A percentile compares a stretch with the other conserved stretches of the same genome.
Conservation (phyloP, 208 protist species). For the Wallacemonas sp. region DNA sequence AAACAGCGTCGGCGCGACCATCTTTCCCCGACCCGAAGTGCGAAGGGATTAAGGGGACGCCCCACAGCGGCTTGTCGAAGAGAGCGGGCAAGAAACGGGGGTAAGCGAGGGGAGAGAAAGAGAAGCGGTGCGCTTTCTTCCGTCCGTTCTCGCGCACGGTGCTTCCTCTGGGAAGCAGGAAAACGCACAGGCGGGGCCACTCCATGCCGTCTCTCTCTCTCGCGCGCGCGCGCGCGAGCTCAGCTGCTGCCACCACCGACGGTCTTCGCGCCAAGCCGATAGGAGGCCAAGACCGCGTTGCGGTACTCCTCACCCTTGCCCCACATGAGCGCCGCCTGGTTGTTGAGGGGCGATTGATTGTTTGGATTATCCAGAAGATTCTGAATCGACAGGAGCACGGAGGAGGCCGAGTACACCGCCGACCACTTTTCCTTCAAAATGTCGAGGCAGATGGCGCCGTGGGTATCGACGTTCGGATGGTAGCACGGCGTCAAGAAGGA, state of each 20-base stretch:
- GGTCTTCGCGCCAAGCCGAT: conserved; percentile 21
- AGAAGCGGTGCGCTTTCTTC: no score
- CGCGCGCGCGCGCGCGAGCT: no score
- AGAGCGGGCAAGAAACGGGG: no score
- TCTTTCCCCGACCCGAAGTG: no score
- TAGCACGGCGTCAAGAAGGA: conserved; percentile 94
- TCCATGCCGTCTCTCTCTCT: no score
- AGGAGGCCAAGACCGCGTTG: conserved; percentile 47
- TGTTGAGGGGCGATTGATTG: conserved; percentile 95
- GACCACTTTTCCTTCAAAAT: conserved; percentile 98
- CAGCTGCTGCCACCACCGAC: conserved; percentile 8
- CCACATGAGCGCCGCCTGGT: conserved; percentile 92
- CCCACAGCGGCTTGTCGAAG: no score
- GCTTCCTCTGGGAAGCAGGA: no score
- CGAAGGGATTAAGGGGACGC: no score
- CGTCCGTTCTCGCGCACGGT: no score
- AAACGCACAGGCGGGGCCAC: no score
- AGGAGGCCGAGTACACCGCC: conserved; percentile 93
- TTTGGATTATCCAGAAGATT: conserved; percentile 95
- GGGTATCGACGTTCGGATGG: conserved; percentile 95
- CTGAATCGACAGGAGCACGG: conserved; percentile 96
- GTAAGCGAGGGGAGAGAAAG: no score
- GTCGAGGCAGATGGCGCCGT: conserved; percentile 96
- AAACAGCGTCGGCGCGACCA: no score
- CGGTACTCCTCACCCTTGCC: conserved; percentile 65